Evolutionary conservation across 2,329 filamentous ascomycete genomes (phyloP), one percentile per base, ranked within the genome.

Genomic region (Chaetomiaceae sp.): DNA sequence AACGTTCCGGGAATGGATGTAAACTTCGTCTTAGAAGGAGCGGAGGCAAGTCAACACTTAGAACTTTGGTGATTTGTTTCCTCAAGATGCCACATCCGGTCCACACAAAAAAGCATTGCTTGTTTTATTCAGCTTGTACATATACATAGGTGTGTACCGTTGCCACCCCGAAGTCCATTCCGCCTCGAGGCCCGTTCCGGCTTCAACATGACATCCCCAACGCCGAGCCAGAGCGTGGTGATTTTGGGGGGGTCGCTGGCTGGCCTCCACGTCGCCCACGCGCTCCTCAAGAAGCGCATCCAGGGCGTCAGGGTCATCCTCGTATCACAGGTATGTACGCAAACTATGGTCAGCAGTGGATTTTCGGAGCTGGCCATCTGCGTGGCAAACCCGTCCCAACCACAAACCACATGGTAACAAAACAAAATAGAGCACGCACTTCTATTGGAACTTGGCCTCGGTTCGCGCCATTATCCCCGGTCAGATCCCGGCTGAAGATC

Each of bases 371-470:
- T n/a, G n/a, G n/a, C n/a, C n/a, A n/a, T n/a, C n/a, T n/a, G n/a
- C n/a, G n/a, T n/a, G n/a, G n/a, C n/a, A n/a, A n/a, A n/a, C n/a
- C n/a, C n/a, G n/a, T 16, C 18, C 10, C 23, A 16, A 11, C 38
- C 33, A 48, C 6, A 14, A 29, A 30, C 27, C 16, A 56, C 21
- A n/a, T n/a, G 6, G 18, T 42, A 11, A 29, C 25, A 30, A 16
- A 2, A 27, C 1, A n/a, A n/a, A n/a, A 13, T 13, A 43, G 75
- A 81, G 75, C 59, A 75, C 71, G 56, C 78, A 82, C 60, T 78
- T 82, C 59, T 82, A 75, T 69, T 81, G 78, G 79, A 81, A 81
- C 66, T 51, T 81, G 5, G 79, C 78, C 23, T 73, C 79, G 1
- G 74, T 80, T 38, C 76, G 80, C 42, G 78, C 76, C 65, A 73